phyloP scores from a whole-genome alignment of 306 rosid genomes.

The Cotoneaster glaucophyllus region DNA sequence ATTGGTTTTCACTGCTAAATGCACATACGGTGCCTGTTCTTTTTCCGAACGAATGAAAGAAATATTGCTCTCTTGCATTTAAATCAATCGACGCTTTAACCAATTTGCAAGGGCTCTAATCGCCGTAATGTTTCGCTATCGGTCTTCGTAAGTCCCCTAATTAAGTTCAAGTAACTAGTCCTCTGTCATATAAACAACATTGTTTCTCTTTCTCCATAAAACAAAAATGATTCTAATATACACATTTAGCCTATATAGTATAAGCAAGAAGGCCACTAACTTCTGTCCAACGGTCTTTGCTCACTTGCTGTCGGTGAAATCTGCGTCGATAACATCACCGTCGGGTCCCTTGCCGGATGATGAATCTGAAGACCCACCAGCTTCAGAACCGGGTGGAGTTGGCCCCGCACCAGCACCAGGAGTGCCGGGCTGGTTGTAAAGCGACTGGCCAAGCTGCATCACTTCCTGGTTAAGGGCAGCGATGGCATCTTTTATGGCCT shows the following conservation, averaged over 20 bases:
- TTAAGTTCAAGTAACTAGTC: not conserved
- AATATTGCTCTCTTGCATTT: not conserved
- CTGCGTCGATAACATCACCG: slow-evolving; percentile 43
- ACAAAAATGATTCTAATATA: slow-evolving; percentile 13
- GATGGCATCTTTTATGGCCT: not conserved
- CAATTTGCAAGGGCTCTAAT: not conserved
- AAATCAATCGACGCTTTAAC: not conserved
- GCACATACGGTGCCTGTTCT: not conserved
- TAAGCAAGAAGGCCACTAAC: not conserved
- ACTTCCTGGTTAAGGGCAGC: slow-evolving; percentile 21
- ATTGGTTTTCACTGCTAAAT: not conserved
- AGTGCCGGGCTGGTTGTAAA: slow-evolving; percentile 40
- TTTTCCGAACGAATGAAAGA: not conserved
- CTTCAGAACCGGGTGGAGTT: slow-evolving; percentile 10
- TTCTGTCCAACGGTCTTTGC: not conserved
- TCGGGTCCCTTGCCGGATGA: slow-evolving; percentile 48
- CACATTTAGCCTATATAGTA: not conserved
- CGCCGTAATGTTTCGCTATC: not conserved
- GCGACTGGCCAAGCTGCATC: slow-evolving; percentile 64
- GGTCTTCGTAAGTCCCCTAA: not conserved
- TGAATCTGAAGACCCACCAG: slow-evolving; percentile 48
- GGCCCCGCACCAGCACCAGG: not conserved
- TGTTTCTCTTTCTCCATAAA: not conserved
- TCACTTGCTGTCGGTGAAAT: slow-evolving; percentile 56
- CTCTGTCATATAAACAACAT: not conserved